These are phyloP conservation scores for Cucurbita ficifolia DNA, from an alignment of 306 rosid species.

Conservation along the genomic window DNA sequence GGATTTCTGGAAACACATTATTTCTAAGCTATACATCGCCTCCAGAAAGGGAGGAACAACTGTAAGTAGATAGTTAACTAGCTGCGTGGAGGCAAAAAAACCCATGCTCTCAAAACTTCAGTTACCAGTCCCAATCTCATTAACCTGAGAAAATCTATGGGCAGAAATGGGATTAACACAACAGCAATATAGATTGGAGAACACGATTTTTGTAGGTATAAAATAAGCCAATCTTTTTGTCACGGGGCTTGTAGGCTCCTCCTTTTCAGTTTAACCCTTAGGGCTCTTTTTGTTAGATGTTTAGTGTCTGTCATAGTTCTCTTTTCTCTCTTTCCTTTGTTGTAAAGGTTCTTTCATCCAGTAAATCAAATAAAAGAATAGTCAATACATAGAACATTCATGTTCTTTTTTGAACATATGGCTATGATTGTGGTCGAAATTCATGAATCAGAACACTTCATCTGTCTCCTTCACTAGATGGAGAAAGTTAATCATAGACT, in stretches of 20 bases:
- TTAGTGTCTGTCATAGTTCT: neutral
- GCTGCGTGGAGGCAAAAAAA: constrained; percentile 1
- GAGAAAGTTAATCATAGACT: neutral
- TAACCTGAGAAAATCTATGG: neutral
- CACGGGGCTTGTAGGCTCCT: neutral
- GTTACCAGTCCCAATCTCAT: neutral
- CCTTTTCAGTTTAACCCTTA: neutral
- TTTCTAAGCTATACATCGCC: neutral
- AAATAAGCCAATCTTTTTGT: neutral
- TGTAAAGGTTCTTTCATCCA: constrained; percentile 1
- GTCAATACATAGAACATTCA: neutral
- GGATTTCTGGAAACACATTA: neutral
- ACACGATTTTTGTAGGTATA: constrained; percentile 2
- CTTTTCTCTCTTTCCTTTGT: neutral
- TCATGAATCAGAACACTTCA: neutral
- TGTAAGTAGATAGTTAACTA: constrained; percentile 1
- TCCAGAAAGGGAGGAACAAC: neutral
- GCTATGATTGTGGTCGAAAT: neutral
- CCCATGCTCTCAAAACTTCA: neutral
- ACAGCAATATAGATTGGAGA: neutral
- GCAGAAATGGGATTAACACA: neutral
- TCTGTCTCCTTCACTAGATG: neutral
- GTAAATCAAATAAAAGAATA: neutral
- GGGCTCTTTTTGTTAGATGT: constrained; percentile 1
- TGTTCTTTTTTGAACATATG: neutral